phyloP scores from a whole-genome alignment of 495 filamentous ascomycete species.

The Polyplosphaeria fusca region DNA sequence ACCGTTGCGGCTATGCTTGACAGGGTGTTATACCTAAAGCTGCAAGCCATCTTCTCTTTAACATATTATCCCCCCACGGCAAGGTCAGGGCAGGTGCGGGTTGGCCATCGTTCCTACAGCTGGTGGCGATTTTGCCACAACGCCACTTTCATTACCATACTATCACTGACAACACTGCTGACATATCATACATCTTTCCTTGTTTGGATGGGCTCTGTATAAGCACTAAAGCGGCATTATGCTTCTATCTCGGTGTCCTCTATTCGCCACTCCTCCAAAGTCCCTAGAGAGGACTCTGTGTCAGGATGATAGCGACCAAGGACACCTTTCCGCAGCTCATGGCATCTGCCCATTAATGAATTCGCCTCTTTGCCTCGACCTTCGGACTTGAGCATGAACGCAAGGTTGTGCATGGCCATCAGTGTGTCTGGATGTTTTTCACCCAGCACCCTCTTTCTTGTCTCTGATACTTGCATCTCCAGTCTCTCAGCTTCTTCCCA shows the following conservation, averaged over 20 bases:
- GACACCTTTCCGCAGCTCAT: slow-evolving; percentile 5
- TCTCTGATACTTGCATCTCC: slow-evolving; percentile 4
- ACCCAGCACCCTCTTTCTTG: background rate
- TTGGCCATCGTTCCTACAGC: no score
- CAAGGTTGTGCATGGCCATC: background rate
- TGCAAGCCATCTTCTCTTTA: no score
- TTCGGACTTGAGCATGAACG: slow-evolving; percentile 4
- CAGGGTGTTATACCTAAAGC: no score
- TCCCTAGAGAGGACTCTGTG: background rate
- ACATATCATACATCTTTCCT: no score
- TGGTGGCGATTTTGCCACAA: no score
- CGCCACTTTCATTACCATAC: no score
- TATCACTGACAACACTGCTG: no score
- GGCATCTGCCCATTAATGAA: slow-evolving; percentile 12
- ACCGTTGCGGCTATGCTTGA: no score
- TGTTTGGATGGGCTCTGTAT: no score
- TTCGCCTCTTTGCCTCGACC: slow-evolving; percentile 13
- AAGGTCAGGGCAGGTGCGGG: no score
- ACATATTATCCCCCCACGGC: no score
- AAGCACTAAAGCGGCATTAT: no score
- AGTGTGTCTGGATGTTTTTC: slow-evolving; percentile 4
- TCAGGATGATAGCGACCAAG: slow-evolving; percentile 12
- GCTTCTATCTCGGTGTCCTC: background rate
- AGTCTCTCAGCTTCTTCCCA: slow-evolving; percentile 2
- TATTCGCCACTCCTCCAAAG: background rate